Conservation (phyloP, 192 early-diverging fungal species). For the Rhizoclosmatium sp. region DNA sequence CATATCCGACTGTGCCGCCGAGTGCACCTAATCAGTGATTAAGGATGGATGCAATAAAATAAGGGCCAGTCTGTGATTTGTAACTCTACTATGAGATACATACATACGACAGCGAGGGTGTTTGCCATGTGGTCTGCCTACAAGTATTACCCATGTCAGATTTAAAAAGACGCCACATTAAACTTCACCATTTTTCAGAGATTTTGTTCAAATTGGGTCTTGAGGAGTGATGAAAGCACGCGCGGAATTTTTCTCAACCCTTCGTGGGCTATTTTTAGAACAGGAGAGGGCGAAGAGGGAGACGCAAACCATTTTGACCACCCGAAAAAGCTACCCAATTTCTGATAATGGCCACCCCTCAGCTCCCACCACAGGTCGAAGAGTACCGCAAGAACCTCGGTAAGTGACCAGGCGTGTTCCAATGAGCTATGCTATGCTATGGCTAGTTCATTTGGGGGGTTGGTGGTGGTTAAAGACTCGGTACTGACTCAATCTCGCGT, state of each 20-base stretch:
- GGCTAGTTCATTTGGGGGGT: not conserved
- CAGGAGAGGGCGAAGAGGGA: no score
- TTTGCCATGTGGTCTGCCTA: conserved; percentile 36
- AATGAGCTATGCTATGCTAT: not conserved
- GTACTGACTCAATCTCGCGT: not conserved
- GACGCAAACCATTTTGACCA: not conserved
- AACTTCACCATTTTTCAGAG: not conserved
- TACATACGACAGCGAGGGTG: conserved; percentile 33
- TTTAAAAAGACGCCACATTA: no score
- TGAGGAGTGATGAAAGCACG: no score
- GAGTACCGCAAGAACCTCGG: conserved; percentile 35
- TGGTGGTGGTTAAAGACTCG: not conserved
- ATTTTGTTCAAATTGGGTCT: no score
- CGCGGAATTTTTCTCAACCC: no score
- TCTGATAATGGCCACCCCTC: not conserved
- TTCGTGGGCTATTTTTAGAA: no score
- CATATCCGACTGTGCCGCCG: conserved; percentile 58
- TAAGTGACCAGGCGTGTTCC: not conserved
- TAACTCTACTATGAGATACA: not conserved
- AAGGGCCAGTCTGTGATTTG: not conserved
- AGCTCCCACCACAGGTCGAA: conserved; percentile 15
- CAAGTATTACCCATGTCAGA: no score
- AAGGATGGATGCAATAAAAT: not conserved
- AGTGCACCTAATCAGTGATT: conserved; percentile 26
- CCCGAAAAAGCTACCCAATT: not conserved